Evolutionary conservation across 352 stramenopile species (phyloP).

Genomic region (Chrysophaeum taylorii): DNA sequence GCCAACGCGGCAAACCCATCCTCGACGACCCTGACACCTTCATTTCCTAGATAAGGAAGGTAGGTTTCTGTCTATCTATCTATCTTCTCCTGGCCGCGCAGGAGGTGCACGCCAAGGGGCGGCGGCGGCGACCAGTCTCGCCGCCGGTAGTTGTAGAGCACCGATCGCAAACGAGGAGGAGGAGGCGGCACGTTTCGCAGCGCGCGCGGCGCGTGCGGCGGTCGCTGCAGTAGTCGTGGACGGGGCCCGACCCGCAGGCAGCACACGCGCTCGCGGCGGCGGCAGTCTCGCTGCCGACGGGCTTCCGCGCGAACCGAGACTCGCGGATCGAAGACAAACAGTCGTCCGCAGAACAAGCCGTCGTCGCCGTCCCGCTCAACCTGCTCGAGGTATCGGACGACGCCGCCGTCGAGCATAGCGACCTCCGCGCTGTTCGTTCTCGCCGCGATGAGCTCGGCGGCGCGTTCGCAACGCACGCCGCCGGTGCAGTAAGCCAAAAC

Average conservation of each 20-base stretch:
- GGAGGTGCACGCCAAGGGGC: too few relatives aligned
- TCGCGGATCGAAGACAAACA: conserved; percentile 4
- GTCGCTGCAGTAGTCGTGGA: too few relatives aligned
- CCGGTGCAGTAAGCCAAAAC: conserved; percentile 7
- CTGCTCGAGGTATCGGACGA: not conserved
- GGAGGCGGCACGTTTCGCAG: conserved; percentile 61
- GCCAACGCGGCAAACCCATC: not conserved
- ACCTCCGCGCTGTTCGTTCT: too few relatives aligned
- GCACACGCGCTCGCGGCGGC: conserved; percentile 56
- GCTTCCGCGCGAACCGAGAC: too few relatives aligned
- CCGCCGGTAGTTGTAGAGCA: too few relatives aligned
- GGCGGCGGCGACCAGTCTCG: too few relatives aligned
- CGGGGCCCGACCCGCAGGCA: conserved; percentile 42
- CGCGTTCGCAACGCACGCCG: conserved; percentile 12
- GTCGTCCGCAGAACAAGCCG: not conserved
- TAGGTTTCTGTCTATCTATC: too few relatives aligned
- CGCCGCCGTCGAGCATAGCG: not conserved
- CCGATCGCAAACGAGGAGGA: conserved; percentile 54
- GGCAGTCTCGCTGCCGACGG: too few relatives aligned
- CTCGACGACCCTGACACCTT: not conserved
- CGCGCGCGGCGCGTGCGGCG: conserved; percentile 45
- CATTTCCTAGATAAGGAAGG: too few relatives aligned
- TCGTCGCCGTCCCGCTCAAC: not conserved
- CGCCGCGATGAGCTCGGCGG: not conserved
- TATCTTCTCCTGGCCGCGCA: too few relatives aligned